Evolutionary conservation across 306 rosid genomes (phyloP).

Genomic region (Vigna mungo): DNA sequence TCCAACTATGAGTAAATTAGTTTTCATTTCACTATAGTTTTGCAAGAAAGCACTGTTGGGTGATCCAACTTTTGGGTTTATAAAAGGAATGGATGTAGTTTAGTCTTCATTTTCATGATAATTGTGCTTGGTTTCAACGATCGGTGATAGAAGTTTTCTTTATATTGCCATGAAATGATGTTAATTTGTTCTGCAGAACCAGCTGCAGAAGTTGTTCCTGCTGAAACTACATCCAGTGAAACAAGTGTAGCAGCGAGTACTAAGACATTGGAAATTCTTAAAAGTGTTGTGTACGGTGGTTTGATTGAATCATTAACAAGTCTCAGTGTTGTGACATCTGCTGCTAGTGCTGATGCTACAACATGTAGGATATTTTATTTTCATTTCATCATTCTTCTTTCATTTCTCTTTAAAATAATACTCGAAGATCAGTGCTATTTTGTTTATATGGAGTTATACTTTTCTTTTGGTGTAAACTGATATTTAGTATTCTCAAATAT

Average conservation of each 20-base stretch:
- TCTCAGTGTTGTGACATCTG: slow-evolving; percentile 52
- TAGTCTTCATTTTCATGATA: neutral
- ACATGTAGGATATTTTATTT: slow-evolving; percentile 33
- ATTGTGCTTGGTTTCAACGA: neutral
- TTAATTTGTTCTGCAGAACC: slow-evolving; percentile 16
- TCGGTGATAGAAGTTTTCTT: neutral
- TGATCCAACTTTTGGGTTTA: neutral
- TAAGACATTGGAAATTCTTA: slow-evolving; percentile 61
- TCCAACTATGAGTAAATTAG: neutral
- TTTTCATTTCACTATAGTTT: neutral
- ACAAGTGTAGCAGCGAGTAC: slow-evolving; percentile 9
- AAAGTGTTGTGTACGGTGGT: slow-evolving; percentile 84
- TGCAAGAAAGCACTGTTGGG: neutral
- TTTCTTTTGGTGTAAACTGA: neutral
- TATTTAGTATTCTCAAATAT: neutral
- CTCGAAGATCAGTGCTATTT: neutral
- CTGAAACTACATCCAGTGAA: slow-evolving; percentile 10
- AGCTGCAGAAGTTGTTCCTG: neutral
- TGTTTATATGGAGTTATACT: neutral
- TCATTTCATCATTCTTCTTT: neutral
- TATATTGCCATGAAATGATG: neutral
- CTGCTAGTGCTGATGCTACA: slow-evolving; percentile 52
- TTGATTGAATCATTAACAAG: slow-evolving; percentile 75
- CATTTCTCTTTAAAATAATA: neutral
- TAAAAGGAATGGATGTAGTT: neutral